A percentile compares a stretch with the other conserved stretches of the same genome.
Conservation (phyloP, 768 basidiomycete species). For the Serendipita indica region DNA sequence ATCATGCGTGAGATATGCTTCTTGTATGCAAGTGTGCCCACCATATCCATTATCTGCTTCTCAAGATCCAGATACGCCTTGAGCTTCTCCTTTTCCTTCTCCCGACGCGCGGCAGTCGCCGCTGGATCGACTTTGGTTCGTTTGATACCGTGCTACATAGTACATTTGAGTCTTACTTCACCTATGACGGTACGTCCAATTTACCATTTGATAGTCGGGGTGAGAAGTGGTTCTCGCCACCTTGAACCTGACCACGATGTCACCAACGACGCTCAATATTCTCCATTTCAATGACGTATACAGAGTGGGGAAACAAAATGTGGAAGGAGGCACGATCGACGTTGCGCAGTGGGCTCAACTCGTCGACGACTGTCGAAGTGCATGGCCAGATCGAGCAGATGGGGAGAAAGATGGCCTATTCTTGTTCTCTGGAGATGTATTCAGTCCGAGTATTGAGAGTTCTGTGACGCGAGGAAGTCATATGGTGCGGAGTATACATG, state of each 20-base stretch:
- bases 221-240: too few species aligned
- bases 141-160: slow-evolving; percentile 33
- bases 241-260: neutral
- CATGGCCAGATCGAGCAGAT: slow-evolving; percentile 36
- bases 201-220: too few species aligned
- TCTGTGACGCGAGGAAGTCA: slow-evolving; percentile 80
- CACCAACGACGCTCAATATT: slow-evolving; percentile 21
- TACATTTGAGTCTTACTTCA: neutral
- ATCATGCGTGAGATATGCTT: neutral
- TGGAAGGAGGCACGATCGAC: slow-evolving; percentile 54
- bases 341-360: slow-evolving; percentile 74
- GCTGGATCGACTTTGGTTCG: slow-evolving; percentile 43
- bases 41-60: slow-evolving; percentile 40
- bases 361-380: slow-evolving; percentile 43
- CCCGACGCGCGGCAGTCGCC: slow-evolving; percentile 48
- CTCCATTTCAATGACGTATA: slow-evolving; percentile 72
- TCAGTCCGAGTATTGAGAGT: slow-evolving; percentile 75
- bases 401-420: slow-evolving; percentile 54
- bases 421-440: slow-evolving; percentile 81
- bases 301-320: slow-evolving; percentile 61
- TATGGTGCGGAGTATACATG: slow-evolving; percentile 41
- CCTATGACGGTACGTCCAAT: neutral
- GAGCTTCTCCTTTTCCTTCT: slow-evolving; percentile 62
- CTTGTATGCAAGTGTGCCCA: neutral
- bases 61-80: slow-evolving; percentile 56